These are phyloP conservation scores for Salix brachista DNA, from an alignment of 345 rosid species.

Conservation along the genomic window DNA sequence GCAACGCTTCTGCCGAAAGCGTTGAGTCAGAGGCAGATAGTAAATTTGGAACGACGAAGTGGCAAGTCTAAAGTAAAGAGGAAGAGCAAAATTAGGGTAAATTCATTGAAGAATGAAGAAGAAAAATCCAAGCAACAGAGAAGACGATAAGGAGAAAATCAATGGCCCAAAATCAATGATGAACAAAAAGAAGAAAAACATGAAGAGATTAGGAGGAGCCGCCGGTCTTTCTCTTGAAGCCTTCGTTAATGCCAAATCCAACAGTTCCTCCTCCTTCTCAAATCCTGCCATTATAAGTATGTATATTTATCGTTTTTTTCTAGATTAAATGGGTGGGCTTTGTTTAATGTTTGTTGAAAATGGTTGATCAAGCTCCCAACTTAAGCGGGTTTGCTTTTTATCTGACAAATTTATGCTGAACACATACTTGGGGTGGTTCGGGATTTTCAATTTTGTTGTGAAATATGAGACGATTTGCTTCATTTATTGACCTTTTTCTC, in stretches of 20 bases:
- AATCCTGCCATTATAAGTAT: conserved; percentile 70
- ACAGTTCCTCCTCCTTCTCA: conserved; percentile 35
- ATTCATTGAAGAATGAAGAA: conserved; percentile 10
- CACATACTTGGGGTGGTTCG: not conserved
- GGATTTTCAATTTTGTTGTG: not conserved
- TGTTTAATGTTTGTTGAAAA: not conserved
- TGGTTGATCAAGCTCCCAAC: not conserved
- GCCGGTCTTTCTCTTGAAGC: conserved; percentile 79
- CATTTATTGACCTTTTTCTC: not conserved
- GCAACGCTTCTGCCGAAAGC: not conserved
- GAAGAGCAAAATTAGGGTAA: conserved; percentile 4
- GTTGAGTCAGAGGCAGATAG: not conserved
- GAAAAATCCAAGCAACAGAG: conserved; percentile 34
- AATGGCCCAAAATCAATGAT: conserved; percentile 20
- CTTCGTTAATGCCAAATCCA: conserved; percentile 64
- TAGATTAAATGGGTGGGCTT: not conserved
- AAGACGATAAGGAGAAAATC: not conserved
- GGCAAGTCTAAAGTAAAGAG: not conserved
- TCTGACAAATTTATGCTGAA: not conserved
- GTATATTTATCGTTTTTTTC: not conserved
- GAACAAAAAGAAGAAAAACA: conserved; percentile 46
- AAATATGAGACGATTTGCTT: not conserved
- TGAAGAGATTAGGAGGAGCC: conserved; percentile 63
- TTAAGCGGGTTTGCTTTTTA: not conserved
- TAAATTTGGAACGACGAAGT: not conserved